Evolutionary conservation across 164 flowering plant species (phyloP).

Genomic region (Buxus sempervirens): DNA sequence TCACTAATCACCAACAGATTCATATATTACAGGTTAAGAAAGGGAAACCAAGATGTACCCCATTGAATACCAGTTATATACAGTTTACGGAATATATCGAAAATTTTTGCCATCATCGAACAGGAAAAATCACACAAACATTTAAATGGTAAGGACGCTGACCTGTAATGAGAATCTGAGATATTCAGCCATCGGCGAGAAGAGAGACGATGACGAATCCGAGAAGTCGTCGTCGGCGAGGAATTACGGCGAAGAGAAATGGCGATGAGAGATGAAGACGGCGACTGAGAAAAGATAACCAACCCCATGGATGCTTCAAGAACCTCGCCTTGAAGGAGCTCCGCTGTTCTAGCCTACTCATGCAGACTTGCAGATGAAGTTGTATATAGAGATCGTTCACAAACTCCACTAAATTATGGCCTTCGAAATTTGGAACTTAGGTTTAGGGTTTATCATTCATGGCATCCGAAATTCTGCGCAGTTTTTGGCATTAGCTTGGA

Average conservation of each 20-base stretch:
- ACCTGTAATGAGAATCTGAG: constrained; percentile 14
- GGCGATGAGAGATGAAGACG: constrained; percentile 14
- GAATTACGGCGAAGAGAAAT: constrained; percentile 12
- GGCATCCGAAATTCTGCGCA: too few relatives aligned
- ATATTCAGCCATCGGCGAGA: constrained; percentile 40
- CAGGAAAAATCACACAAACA: not conserved
- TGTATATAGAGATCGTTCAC: not conserved
- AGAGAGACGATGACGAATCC: constrained; percentile 30
- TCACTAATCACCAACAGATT: too few relatives aligned
- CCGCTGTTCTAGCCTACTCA: constrained; percentile 30
- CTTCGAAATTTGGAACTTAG: not conserved
- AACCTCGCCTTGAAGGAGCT: constrained; percentile 19
- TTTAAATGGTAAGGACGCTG: not conserved
- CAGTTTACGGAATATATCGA: too few relatives aligned
- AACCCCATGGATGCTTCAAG: constrained; percentile 40
- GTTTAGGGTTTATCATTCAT: not conserved
- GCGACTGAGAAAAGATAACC: constrained; percentile 30
- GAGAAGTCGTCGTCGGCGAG: constrained; percentile 19
- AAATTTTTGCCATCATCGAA: not conserved
- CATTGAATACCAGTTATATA: too few relatives aligned
- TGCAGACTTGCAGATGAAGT: constrained; percentile 23
- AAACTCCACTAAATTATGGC: not conserved
- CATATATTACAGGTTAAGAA: too few relatives aligned
- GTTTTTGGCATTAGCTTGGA: too few relatives aligned
- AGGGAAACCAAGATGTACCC: too few relatives aligned